A percentile compares a stretch with the other conserved stretches of the same genome.
These are phyloP conservation scores for Rhododendron vialii DNA, from an alignment of 148 eudicot species.

Conservation along the genomic window DNA sequence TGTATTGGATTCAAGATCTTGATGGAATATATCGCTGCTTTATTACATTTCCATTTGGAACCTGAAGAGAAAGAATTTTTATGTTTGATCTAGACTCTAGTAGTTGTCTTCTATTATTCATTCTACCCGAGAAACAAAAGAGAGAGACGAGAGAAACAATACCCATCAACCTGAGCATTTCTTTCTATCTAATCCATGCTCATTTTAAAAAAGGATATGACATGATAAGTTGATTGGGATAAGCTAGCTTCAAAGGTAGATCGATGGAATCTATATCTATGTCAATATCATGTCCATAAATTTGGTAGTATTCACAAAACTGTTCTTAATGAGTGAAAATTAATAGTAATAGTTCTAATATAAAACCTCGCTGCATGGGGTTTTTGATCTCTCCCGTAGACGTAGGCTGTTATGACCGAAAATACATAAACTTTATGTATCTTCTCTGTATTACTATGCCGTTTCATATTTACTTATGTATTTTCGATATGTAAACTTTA, in stretches of 20 bases:
- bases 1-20: background rate
- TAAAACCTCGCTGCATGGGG: background rate
- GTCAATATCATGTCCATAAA: background rate
- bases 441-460: background rate
- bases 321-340: background rate
- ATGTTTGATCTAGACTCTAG: background rate
- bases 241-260: background rate
- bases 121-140: background rate
- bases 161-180: background rate
- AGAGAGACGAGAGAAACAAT: background rate
- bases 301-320: background rate
- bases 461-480: background rate
- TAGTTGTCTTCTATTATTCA: background rate
- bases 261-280: background rate
- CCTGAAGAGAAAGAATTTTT: background rate
- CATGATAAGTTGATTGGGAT: background rate
- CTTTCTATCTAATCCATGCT: background rate
- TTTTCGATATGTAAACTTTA: background rate
- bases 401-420: background rate
- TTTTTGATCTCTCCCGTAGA: background rate
- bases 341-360: background rate
- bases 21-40: background rate
- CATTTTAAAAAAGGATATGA: background rate
- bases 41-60: background rate
- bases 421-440: background rate